These are phyloP conservation scores for Peronospora farinosa DNA, from an alignment of 352 stramenopile species.

Conservation along the genomic window DNA sequence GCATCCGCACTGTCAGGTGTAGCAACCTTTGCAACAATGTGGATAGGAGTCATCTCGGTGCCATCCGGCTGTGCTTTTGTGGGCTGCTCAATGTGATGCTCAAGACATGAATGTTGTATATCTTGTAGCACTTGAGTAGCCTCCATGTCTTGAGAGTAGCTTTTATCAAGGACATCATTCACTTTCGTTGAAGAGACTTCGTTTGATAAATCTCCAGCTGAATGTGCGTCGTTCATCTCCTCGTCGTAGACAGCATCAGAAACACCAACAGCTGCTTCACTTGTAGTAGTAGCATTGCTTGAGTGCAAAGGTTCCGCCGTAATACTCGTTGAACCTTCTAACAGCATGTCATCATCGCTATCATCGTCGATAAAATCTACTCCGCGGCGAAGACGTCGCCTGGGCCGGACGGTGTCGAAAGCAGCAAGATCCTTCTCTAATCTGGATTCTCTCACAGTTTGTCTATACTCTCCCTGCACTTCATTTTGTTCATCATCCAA, in stretches of 20 bases:
- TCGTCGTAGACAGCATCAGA: not conserved
- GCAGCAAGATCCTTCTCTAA: conserved; percentile 21
- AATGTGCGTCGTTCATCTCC: conserved; percentile 7
- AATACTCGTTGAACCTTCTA: conserved; percentile 7
- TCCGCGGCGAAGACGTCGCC: conserved; percentile 43
- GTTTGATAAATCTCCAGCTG: conserved; percentile 4
- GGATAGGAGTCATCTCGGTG: not conserved
- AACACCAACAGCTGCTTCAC: conserved; percentile 1
- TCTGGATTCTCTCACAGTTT: conserved; percentile 10
- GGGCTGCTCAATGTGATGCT: conserved; percentile 8
- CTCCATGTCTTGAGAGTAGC: conserved; percentile 11
- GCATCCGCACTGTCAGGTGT: not conserved
- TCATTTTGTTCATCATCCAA: conserved; percentile 20
- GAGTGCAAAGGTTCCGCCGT: conserved; percentile 5
- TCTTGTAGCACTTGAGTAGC: conserved; percentile 12
- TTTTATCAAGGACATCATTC: conserved; percentile 2
- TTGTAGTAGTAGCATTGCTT: conserved; percentile 1
- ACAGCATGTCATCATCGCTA: conserved; percentile 43
- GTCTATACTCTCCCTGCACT: conserved; percentile 14
- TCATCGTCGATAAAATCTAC: conserved; percentile 35
- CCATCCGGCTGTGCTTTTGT: conserved; percentile 5
- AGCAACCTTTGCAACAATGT: not conserved
- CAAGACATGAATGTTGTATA: not conserved
- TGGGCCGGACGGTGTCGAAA: conserved; percentile 30
- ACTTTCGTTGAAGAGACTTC: conserved; percentile 1